Evolutionary conservation across 345 rosid species (phyloP).

Genomic region (Moricandia moricandioides): DNA sequence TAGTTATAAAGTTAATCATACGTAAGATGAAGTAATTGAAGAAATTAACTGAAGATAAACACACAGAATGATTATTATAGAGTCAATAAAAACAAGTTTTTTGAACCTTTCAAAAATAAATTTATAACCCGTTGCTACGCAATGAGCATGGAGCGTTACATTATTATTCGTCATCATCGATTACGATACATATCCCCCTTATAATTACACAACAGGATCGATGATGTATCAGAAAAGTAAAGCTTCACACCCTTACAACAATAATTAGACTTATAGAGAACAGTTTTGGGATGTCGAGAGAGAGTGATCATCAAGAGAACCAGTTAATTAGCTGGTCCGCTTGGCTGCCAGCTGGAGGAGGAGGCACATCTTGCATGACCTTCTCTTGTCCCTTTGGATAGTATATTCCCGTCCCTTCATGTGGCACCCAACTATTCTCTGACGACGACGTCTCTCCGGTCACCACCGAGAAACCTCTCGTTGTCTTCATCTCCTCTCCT

Average conservation of each 20-base stretch:
- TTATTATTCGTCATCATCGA: neutral
- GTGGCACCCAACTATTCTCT: conserved; percentile 38
- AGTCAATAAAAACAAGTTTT: no score
- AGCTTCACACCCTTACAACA: neutral
- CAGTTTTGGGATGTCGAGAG: neutral
- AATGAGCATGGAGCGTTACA: no score
- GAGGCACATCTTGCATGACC: conserved; percentile 37
- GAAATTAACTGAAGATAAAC: no score
- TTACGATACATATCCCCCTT: neutral
- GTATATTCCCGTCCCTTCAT: conserved; percentile 38
- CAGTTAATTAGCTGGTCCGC: conserved; percentile 37
- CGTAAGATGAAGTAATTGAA: no score
- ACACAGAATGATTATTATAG: no score
- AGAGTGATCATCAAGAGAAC: conserved; percentile 26
- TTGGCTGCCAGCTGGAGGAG: conserved; percentile 38
- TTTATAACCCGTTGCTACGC: no score
- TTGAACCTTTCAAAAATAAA: no score
- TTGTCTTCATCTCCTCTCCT: conserved; percentile 20
- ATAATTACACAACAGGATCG: conserved; percentile 12
- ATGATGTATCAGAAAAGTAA: neutral
- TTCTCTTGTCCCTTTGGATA: conserved; percentile 49
- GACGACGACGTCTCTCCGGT: conserved; percentile 30
- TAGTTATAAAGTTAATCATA: neutral
- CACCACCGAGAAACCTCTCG: conserved; percentile 19
- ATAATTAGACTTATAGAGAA: neutral